Evolutionary conservation across 2,329 filamentous ascomycete species (phyloP).

Genomic region (Trichoderma sp.): DNA sequence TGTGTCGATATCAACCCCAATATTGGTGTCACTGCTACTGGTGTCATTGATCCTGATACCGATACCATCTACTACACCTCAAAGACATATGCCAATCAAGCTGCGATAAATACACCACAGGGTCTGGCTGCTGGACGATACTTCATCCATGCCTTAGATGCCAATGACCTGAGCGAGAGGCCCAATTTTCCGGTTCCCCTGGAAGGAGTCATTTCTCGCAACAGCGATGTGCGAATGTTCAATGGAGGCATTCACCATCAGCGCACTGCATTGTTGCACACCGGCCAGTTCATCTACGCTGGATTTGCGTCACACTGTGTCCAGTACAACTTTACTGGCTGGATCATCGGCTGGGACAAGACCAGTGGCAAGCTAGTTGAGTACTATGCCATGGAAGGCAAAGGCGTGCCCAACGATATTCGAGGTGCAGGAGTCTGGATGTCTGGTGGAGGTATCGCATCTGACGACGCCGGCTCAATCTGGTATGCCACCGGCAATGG

Average conservation of each 20-base stretch:
- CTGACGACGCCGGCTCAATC: slow-evolving; percentile 44
- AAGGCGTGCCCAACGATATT: slow-evolving; percentile 41
- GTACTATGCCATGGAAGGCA: slow-evolving; percentile 45
- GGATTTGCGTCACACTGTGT: slow-evolving; percentile 59
- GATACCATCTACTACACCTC: slow-evolving; percentile 48
- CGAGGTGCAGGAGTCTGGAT: slow-evolving; percentile 49
- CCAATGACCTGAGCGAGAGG: slow-evolving; percentile 41
- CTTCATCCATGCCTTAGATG: slow-evolving; percentile 43
- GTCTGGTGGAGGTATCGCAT: slow-evolving; percentile 44
- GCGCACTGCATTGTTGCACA: slow-evolving; percentile 49
- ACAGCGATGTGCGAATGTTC: slow-evolving; percentile 52
- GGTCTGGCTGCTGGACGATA: slow-evolving; percentile 40
- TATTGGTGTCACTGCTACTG: slow-evolving; percentile 49
- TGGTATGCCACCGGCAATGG: slow-evolving; percentile 45
- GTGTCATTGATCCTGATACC: slow-evolving; percentile 48
- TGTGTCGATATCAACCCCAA: slow-evolving; percentile 53
- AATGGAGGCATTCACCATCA: slow-evolving; percentile 55
- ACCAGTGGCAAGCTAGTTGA: slow-evolving; percentile 42
- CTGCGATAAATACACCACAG: slow-evolving; percentile 34
- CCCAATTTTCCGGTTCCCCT: slow-evolving; percentile 51
- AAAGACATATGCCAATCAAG: slow-evolving; percentile 46
- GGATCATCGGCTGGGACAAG: slow-evolving; percentile 52
- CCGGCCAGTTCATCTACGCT: slow-evolving; percentile 51
- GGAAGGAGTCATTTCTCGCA: slow-evolving; percentile 49
- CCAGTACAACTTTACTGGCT: slow-evolving; percentile 57